These are phyloP conservation scores for Pisolithus sp. DNA, from an alignment of 768 basidiomycete genomes.

Conservation along the genomic window DNA sequence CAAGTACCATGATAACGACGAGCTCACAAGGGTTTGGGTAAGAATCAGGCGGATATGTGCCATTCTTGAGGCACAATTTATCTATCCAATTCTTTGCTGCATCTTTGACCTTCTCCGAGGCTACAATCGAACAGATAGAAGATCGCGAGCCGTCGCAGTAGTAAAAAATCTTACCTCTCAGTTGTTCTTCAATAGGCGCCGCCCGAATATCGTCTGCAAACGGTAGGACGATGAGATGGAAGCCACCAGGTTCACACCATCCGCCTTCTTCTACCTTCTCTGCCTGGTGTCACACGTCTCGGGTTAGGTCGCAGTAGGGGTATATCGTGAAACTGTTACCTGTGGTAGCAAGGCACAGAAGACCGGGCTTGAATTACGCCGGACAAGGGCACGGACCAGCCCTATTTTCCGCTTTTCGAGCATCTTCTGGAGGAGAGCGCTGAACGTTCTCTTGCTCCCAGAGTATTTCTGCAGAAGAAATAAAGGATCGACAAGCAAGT, in stretches of 20 bases:
- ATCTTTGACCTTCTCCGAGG: conserved; percentile 59
- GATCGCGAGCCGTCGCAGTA: background rate
- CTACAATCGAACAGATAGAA: conserved; percentile 33
- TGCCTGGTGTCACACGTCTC: conserved; percentile 35
- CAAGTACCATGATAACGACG: background rate
- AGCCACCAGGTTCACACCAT: conserved; percentile 80
- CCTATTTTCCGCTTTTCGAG: conserved; percentile 76
- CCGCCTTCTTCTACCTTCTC: conserved; percentile 67
- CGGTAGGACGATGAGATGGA: conserved; percentile 89
- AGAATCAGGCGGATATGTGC: conserved; percentile 80
- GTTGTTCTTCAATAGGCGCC: conserved; percentile 61
- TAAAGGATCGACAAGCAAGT: background rate
- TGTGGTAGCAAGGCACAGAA: conserved; percentile 89
- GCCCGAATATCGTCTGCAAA: conserved; percentile 91
- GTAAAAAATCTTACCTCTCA: conserved; percentile 44
- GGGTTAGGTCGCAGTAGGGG: background rate
- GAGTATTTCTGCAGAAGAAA: conserved; percentile 53
- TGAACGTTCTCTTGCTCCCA: conserved; percentile 90
- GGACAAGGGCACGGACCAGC: conserved; percentile 61
- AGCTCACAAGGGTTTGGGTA: conserved; percentile 84
- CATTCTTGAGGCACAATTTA: conserved; percentile 72
- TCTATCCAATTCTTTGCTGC: conserved; percentile 69
- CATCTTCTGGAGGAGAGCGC: conserved; percentile 79
- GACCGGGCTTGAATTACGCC: conserved; percentile 66
- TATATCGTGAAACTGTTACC: conserved; percentile 33